These are phyloP conservation scores for Cladosporium sp. DNA, from an alignment of 2,329 filamentous ascomycete species.

Conservation along the genomic window DNA sequence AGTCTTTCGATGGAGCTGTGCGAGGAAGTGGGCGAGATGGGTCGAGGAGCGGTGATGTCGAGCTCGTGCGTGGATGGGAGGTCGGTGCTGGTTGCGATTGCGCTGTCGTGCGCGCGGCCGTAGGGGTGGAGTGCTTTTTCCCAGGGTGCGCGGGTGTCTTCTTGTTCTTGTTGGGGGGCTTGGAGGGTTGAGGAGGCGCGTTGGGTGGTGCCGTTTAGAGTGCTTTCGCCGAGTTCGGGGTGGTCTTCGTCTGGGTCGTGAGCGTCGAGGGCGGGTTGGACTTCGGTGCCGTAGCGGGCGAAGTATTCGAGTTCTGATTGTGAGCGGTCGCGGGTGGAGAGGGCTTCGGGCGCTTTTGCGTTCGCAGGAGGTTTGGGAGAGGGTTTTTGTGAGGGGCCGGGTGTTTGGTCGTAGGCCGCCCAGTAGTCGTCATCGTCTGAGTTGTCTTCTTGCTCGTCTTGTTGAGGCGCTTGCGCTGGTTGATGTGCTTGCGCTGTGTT, in stretches of 20 bases:
- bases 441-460: conserved; percentile 44
- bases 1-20: conserved; percentile 50
- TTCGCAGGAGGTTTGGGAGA: conserved; percentile 54
- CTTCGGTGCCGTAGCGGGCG: conserved; percentile 65
- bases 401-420: conserved; percentile 71
- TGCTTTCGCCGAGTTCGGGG: conserved; percentile 43
- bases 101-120: conserved; percentile 29
- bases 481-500: conserved; percentile 19
- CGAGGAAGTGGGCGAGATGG: conserved; percentile 41
- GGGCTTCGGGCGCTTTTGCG: conserved; percentile 11
- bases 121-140: conserved; percentile 12
- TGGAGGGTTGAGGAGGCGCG: background rate
- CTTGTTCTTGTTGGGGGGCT: background rate
- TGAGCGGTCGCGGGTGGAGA: conserved; percentile 13
- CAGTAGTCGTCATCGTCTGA: conserved; percentile 76
- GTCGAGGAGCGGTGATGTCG: conserved; percentile 43
- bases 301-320: conserved; percentile 66
- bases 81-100: conserved; percentile 47
- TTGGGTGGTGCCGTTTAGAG: conserved; percentile 42
- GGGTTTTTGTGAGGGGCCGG: conserved; percentile 56
- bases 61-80: conserved; percentile 44
- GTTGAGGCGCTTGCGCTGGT: conserved; percentile 11
- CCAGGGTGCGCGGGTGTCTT: conserved; percentile 9
- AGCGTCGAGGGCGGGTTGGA: conserved; percentile 75
- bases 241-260: conserved; percentile 72